Conservation (phyloP, 805 yeast genomes). For the Zygotorulaspora danielsina region DNA sequence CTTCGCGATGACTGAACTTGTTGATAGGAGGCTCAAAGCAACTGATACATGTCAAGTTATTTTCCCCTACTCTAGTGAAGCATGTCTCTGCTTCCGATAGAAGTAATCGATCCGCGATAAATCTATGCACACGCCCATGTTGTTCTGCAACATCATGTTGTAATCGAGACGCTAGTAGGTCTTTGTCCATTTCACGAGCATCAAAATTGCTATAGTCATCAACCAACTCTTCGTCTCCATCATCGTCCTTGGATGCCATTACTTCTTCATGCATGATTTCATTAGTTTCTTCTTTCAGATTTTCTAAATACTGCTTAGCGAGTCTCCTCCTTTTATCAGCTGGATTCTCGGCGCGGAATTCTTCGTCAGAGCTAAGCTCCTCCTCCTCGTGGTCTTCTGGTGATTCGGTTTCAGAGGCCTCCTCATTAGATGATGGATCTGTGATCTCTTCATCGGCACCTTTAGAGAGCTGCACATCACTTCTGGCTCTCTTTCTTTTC, state of each 20-base stretch:
- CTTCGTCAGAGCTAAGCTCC: constrained; percentile 63
- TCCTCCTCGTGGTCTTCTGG: constrained; percentile 40
- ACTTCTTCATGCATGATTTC: constrained; percentile 31
- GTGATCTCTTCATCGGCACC: constrained; percentile 53
- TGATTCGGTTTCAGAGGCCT: constrained; percentile 39
- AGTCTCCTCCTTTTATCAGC: constrained; percentile 92
- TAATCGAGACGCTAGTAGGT: constrained; percentile 73
- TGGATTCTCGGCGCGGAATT: constrained; percentile 68
- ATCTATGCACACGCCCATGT: constrained; percentile 76
- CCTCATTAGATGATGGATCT: constrained; percentile 46
- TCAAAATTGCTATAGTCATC: constrained; percentile 57
- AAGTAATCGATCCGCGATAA: constrained; percentile 49
- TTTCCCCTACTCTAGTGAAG: constrained; percentile 57
- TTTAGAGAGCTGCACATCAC: constrained; percentile 15
- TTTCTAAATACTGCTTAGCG: constrained; percentile 87
- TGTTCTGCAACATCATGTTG: constrained; percentile 86
- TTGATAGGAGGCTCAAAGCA: constrained; percentile 38
- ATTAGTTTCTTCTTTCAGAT: constrained; percentile 58
- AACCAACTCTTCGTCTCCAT: constrained; percentile 20
- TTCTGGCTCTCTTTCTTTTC: constrained; percentile 26
- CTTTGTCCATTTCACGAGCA: constrained; percentile 87
- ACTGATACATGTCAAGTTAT: constrained; percentile 45
- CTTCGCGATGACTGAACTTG: constrained; percentile 23
- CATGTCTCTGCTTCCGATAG: constrained; percentile 39
- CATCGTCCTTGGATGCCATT: constrained; percentile 13